Base-by-base conservation (phyloP, 1,284 basidiomycete species). In the Trametes pubescens region DNA sequence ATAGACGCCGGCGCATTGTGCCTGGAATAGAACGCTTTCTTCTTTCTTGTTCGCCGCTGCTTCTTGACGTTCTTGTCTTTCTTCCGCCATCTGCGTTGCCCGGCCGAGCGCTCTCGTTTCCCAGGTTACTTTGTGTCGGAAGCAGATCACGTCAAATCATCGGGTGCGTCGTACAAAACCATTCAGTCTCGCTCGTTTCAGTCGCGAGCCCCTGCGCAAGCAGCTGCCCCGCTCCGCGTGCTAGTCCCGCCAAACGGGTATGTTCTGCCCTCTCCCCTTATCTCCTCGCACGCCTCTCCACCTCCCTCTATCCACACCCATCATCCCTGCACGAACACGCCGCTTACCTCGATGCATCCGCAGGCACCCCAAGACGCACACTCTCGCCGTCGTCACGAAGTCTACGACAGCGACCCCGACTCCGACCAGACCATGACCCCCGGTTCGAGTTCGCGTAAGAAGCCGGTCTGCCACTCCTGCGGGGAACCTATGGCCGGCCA, bases 401-500 rank as follows among this genome's bases (percentile, higher is more conserved):
- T 46, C 29, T 14, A 47, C 29, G 43, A 51, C 47, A 54, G 29
- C 53, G 24, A 54, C 52, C 26, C n/a, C 49, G 60, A 55, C 44
- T 38, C 34, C 10, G 49, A 63, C 35, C 26, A 35, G 37, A 61
- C 43, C 21, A 65, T 66, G 56, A 57, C 44, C 49, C 57, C 61
- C 49, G 61, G 65, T 9, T 66, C 62, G 44, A 66, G 51, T 61
- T 65, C 34, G n/a, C 67, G 74, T 40, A 75, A 72, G 64, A 69
- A 69, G 40, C 75, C 73, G 29, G 22, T 59, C n/a, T 77, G 75
- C 61, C 74, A 72, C 46, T 70, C 64, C 21, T 77, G 75, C 57
- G 70, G 72, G 13, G 43, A 57, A 2, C 73, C 66, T 43, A 77
- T 77, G 75, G 71, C 68, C 1, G 75, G 75, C 21, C 75, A 77